Percentiles rank a stretch among this genome's conserved stretches.
These are phyloP conservation scores for Funneliformis caledonium DNA, from an alignment of 371 early-diverging fungal genomes.

Conservation along the genomic window DNA sequence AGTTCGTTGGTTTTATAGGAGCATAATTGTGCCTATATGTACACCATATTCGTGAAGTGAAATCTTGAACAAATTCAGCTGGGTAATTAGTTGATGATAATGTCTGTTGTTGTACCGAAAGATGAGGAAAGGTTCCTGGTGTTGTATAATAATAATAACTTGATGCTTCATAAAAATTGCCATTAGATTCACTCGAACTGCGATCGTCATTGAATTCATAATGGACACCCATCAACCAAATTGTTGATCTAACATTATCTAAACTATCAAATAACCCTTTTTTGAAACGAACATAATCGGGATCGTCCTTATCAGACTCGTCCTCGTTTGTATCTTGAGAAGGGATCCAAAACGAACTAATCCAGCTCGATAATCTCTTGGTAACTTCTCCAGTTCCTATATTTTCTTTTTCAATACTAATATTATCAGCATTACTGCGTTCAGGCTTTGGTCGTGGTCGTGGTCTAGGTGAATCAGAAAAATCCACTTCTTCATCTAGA, in stretches of 20 bases:
- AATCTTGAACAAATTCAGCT: conserved; percentile 69
- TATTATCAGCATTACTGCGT: neutral
- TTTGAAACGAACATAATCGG: conserved; percentile 18
- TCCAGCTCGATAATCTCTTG: conserved; percentile 22
- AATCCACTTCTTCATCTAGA: neutral
- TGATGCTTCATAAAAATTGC: conserved; percentile 6
- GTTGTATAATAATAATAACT: conserved; percentile 30
- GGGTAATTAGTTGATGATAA: conserved; percentile 3
- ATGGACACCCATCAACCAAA: conserved; percentile 37
- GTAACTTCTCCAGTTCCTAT: conserved; percentile 1
- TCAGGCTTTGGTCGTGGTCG: neutral
- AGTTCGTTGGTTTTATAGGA: conserved; percentile 78
- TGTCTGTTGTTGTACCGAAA: conserved; percentile 15
- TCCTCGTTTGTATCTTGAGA: neutral
- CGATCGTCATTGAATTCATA: conserved; percentile 22
- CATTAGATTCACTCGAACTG: conserved; percentile 12
- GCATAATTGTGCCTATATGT: conserved; percentile 91
- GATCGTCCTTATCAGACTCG: conserved; percentile 25
- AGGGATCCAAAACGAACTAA: conserved; percentile 23
- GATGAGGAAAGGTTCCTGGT: conserved; percentile 28
- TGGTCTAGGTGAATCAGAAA: neutral
- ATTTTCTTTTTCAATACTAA: conserved; percentile 2
- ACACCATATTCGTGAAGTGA: conserved; percentile 84
- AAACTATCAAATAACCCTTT: conserved; percentile 27
- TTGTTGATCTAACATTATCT: neutral